phyloP scores from a whole-genome alignment of 345 rosid species.

The Triadica sebifera region DNA sequence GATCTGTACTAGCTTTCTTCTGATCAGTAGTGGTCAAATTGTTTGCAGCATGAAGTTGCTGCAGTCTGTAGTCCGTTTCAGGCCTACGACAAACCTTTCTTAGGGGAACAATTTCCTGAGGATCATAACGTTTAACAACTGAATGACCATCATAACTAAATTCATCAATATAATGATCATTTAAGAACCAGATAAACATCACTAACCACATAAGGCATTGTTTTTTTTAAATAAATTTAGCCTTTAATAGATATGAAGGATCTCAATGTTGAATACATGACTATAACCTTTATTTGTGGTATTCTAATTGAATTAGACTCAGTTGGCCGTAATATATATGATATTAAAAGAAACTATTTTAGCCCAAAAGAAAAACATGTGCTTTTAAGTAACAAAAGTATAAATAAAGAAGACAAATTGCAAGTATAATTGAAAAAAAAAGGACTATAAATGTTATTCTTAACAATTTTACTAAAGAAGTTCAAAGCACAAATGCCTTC shows the following conservation, averaged over 20 bases:
- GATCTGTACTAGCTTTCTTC: constrained; percentile 32
- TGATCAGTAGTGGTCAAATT: constrained; percentile 39
- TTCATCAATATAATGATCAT: not conserved
- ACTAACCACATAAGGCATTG: too few relatives aligned
- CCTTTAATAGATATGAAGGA: too few relatives aligned
- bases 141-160: not conserved
- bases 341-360: too few relatives aligned
- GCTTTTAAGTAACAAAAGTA: too few relatives aligned
- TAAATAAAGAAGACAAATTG: too few relatives aligned
- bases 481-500: not conserved
- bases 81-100: constrained; percentile 95
- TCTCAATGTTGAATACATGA: not conserved
- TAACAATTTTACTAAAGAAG: too few relatives aligned
- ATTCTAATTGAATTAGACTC: not conserved
- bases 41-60: constrained; percentile 75
- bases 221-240: not conserved
- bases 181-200: not conserved
- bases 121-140: not conserved
- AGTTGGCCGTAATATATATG: not conserved
- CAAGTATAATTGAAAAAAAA: too few relatives aligned
- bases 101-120: constrained; percentile 95
- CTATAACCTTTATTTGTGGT: too few relatives aligned
- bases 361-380: too few relatives aligned
- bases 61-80: constrained; percentile 97
- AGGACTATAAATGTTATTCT: too few relatives aligned